phyloP scores from a whole-genome alignment of 78 protist genomes.

The Isochrysis galbana region DNA sequence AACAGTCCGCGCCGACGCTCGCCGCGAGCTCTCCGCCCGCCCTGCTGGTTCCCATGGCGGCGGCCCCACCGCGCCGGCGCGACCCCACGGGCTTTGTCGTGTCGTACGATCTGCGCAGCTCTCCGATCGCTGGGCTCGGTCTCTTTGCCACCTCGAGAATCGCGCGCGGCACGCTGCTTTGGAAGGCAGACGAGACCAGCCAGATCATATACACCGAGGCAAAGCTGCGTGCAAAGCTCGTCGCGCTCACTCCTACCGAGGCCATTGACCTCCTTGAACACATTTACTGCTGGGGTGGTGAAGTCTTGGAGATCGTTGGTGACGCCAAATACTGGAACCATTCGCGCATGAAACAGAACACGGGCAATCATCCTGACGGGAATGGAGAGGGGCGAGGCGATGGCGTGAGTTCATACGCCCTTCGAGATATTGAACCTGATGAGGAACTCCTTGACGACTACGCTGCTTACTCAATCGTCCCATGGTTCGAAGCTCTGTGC shows the following conservation, averaged over 20 bases:
- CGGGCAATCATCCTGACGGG: constrained; percentile 1
- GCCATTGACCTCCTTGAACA: not conserved
- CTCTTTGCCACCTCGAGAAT: not conserved
- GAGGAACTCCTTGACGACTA: constrained; percentile 33
- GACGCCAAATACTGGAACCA: constrained; percentile 25
- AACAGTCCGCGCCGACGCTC: too few relatives aligned
- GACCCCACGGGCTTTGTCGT: not conserved
- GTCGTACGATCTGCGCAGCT: not conserved
- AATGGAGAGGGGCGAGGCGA: not conserved
- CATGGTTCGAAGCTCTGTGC: not conserved
- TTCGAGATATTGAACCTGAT: not conserved
- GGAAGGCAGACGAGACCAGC: not conserved
- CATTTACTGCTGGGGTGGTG: not conserved
- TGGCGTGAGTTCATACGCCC: not conserved
- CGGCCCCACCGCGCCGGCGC: too few relatives aligned
- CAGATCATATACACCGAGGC: not conserved
- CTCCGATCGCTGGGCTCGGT: not conserved
- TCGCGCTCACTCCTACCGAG: not conserved
- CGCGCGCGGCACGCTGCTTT: not conserved
- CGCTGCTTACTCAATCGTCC: not conserved
- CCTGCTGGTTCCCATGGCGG: too few relatives aligned
- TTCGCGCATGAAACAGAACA: not conserved
- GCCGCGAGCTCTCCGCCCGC: too few relatives aligned
- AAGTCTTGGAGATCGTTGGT: not conserved
- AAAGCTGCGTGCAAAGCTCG: not conserved